Conservation (phyloP, 2,329 filamentous ascomycete genomes). For the Cladorrhinum sp. region DNA sequence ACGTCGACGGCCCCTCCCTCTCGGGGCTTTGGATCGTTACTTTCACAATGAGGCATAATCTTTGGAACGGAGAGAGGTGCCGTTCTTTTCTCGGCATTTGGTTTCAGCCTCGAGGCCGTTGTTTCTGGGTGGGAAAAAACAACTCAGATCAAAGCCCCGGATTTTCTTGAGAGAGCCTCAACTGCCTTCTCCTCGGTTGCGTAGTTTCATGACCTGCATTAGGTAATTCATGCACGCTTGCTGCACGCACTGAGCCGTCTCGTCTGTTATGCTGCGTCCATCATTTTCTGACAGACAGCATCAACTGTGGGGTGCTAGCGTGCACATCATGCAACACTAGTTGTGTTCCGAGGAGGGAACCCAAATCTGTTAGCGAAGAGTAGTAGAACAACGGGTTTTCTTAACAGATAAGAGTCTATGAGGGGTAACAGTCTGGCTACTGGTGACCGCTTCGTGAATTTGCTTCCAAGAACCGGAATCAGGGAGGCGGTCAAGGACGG, state of each 20-base stretch:
- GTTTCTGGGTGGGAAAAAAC: background rate
- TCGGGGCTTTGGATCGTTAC: constrained; percentile 6
- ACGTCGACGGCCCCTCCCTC: constrained; percentile 19
- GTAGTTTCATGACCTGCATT: background rate
- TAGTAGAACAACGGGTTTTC: background rate
- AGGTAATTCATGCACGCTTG: background rate
- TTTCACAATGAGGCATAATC: background rate
- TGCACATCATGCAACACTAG: background rate
- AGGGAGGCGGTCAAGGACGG: background rate
- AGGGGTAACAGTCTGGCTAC: background rate
- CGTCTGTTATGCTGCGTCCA: background rate
- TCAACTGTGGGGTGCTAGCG: background rate
- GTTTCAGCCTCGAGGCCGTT: background rate
- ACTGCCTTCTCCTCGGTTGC: background rate
- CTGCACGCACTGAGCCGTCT: background rate
- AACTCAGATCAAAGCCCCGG: background rate
- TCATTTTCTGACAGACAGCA: background rate
- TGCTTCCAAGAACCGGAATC: background rate
- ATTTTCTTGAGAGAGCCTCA: constrained; percentile 3
- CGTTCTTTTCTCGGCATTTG: background rate
- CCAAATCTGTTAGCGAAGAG: background rate
- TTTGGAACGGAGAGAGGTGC: background rate
- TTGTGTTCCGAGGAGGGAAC: background rate
- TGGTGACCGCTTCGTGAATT: background rate
- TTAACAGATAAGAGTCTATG: background rate